Evolutionary conservation across 345 rosid species (phyloP).

Genomic region (Theobroma cacao): DNA sequence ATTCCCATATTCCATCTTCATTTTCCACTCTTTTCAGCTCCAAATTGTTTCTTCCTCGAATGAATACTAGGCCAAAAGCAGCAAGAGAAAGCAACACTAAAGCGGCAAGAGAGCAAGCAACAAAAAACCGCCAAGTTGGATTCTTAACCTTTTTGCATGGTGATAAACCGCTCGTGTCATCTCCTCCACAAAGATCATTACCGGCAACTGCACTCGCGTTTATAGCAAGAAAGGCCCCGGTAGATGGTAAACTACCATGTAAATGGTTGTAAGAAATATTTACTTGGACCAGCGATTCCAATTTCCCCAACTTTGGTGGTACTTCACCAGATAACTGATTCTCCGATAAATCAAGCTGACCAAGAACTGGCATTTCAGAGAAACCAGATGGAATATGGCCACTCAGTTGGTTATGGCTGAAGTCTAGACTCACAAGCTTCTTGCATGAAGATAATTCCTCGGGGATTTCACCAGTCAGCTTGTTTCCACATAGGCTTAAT

Average conservation of each 20-base stretch:
- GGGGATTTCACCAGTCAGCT: slow-evolving; percentile 66
- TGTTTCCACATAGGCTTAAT: slow-evolving; percentile 53
- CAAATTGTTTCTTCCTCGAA: slow-evolving; percentile 33
- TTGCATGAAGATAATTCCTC: slow-evolving; percentile 59
- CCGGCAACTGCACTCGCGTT: slow-evolving; percentile 66
- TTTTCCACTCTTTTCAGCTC: slow-evolving; percentile 54
- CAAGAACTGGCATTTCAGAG: slow-evolving; percentile 56
- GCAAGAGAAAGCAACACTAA: slow-evolving; percentile 29
- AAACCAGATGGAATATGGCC: slow-evolving; percentile 58
- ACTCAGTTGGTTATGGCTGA: slow-evolving; percentile 64
- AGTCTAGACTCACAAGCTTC: slow-evolving; percentile 72
- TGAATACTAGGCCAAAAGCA: slow-evolving; percentile 28
- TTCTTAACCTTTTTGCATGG: slow-evolving; percentile 47
- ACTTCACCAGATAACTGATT: slow-evolving; percentile 65
- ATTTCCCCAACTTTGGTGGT: slow-evolving; percentile 45
- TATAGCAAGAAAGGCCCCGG: slow-evolving; percentile 78
- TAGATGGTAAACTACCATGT: slow-evolving; percentile 65
- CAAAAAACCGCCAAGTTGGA: slow-evolving; percentile 47
- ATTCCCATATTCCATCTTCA: slow-evolving; percentile 68
- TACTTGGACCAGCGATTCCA: slow-evolving; percentile 57
- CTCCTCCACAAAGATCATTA: slow-evolving; percentile 65
- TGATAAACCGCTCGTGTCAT: slow-evolving; percentile 37
- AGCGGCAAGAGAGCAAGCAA: slow-evolving; percentile 36
- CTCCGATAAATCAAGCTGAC: slow-evolving; percentile 73
- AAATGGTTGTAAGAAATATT: slow-evolving; percentile 62